Evolutionary conservation across 1,139 yeast species (phyloP).

Genomic region (Lizanozyma gosingica): DNA sequence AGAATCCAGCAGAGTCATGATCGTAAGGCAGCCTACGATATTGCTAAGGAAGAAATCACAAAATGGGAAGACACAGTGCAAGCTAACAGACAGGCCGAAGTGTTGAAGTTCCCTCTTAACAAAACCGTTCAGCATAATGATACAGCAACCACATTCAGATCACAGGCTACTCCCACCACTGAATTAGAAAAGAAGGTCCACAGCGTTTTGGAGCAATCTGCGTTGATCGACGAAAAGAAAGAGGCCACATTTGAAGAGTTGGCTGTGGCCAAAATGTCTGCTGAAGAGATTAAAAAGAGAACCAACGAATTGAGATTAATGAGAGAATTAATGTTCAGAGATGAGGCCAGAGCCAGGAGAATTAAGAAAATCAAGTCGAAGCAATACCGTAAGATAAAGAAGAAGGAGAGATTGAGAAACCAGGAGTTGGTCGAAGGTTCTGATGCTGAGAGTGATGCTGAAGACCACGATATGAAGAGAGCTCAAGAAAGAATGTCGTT

Average conservation of each 20-base stretch:
- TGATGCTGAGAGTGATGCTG: conserved; percentile 44
- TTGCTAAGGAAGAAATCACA: conserved; percentile 76
- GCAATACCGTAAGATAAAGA: conserved; percentile 75
- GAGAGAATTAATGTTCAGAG: conserved; percentile 95
- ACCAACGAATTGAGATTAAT: conserved; percentile 78
- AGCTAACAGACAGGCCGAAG: conserved; percentile 76
- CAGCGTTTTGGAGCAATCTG: conserved; percentile 51
- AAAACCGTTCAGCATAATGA: conserved; percentile 40
- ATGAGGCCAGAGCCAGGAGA: conserved; percentile 83
- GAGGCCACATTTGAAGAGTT: conserved; percentile 82
- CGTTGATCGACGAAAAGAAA: conserved; percentile 62
- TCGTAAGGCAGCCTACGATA: conserved; percentile 83
- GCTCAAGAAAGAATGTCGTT: conserved; percentile 90
- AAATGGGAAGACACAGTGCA: conserved; percentile 85
- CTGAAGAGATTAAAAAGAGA: conserved; percentile 71
- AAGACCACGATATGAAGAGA: conserved; percentile 61
- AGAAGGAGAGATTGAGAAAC: conserved; percentile 72
- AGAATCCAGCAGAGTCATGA: conserved; percentile 82
- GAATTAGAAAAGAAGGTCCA: conserved; percentile 65
- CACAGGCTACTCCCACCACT: conserved; percentile 39
- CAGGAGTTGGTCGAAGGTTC: conserved; percentile 60
- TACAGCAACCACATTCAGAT: conserved; percentile 46
- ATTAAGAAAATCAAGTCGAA: conserved; percentile 92
- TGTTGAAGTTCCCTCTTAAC: conserved; percentile 62
- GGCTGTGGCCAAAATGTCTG: conserved; percentile 71